A percentile compares a stretch with the other conserved stretches of the same genome.
Evolutionary conservation across 768 basidiomycete species (phyloP).

Genomic region (Psilocybe tampanensis): DNA sequence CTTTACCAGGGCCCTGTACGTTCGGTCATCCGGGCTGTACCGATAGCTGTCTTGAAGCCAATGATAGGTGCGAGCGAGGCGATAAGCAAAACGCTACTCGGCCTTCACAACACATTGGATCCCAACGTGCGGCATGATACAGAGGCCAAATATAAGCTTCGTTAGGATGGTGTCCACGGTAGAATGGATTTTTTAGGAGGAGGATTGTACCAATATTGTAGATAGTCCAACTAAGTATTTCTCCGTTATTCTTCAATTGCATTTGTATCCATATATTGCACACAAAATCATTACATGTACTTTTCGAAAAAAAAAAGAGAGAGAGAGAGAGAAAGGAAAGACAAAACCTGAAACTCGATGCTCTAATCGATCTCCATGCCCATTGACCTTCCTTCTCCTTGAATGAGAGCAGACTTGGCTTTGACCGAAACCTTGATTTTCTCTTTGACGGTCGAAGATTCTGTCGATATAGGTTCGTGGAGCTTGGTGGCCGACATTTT

Average conservation of each 20-base stretch:
- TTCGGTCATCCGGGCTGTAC: conserved; percentile 95
- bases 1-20: conserved; percentile 79
- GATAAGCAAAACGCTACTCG: conserved; percentile 92
- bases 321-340: conserved; percentile 5
- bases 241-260: conserved; percentile 1
- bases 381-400: conserved; percentile 87
- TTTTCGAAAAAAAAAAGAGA: conserved; percentile 10
- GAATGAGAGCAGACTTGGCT: conserved; percentile 71
- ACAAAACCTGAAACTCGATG: conserved; percentile 1
- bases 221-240: conserved; percentile 3
- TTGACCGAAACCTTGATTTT: conserved; percentile 77
- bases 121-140: conserved; percentile 81
- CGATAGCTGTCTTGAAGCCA: conserved; percentile 94
- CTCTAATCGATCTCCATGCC: conserved; percentile 83
- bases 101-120: conserved; percentile 91
- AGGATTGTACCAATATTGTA: conserved; percentile 2
- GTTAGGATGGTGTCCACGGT: conserved; percentile 34
- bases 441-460: conserved; percentile 52
- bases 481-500: conserved; percentile 60
- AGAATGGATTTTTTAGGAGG: neutral
- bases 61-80: conserved; percentile 99
- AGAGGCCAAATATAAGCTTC: conserved; percentile 93
- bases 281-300: conserved; percentile 19
- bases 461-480: conserved; percentile 59
- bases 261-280: conserved; percentile 19